Conservation (phyloP, 2,329 filamentous ascomycete genomes). For the Leptodontidium sp. region DNA sequence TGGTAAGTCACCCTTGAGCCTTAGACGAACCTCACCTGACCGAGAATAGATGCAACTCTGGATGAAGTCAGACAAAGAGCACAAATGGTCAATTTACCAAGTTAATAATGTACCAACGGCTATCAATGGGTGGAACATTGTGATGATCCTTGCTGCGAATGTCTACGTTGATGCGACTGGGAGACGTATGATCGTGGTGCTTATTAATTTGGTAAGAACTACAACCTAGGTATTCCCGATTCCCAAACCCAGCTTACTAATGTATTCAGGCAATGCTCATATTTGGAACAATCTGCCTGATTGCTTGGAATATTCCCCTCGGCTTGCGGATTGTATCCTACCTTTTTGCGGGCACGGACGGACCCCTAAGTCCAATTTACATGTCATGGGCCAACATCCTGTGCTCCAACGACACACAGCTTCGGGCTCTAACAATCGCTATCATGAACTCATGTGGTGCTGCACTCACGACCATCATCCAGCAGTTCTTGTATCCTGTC, state of each 20-base stretch:
- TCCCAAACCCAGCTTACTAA: not conserved
- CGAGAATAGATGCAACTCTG: constrained; percentile 56
- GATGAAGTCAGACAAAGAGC: constrained; percentile 54
- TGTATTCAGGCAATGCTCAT: constrained; percentile 36
- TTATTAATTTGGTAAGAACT: constrained; percentile 14
- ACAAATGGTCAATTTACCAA: constrained; percentile 55
- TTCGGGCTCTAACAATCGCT: constrained; percentile 48
- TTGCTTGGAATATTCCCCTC: constrained; percentile 46
- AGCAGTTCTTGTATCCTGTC: constrained; percentile 48
- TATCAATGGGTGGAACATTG: constrained; percentile 46
- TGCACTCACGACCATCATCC: constrained; percentile 46
- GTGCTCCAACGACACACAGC: constrained; percentile 47
- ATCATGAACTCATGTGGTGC: constrained; percentile 48
- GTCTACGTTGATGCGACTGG: constrained; percentile 28
- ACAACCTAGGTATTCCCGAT: too few relatives aligned
- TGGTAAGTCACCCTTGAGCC: not conserved
- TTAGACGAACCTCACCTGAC: not conserved
- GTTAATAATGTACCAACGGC: constrained; percentile 59
- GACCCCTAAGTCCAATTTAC: constrained; percentile 49
- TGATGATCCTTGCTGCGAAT: constrained; percentile 29
- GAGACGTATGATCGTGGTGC: constrained; percentile 23
- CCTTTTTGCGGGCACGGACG: constrained; percentile 46
- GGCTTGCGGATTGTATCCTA: constrained; percentile 48
- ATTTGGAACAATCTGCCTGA: constrained; percentile 47
- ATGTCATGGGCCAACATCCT: constrained; percentile 50